Evolutionary conservation across 2,329 filamentous ascomycete genomes (phyloP).

Genomic region (Aspergillus felis): DNA sequence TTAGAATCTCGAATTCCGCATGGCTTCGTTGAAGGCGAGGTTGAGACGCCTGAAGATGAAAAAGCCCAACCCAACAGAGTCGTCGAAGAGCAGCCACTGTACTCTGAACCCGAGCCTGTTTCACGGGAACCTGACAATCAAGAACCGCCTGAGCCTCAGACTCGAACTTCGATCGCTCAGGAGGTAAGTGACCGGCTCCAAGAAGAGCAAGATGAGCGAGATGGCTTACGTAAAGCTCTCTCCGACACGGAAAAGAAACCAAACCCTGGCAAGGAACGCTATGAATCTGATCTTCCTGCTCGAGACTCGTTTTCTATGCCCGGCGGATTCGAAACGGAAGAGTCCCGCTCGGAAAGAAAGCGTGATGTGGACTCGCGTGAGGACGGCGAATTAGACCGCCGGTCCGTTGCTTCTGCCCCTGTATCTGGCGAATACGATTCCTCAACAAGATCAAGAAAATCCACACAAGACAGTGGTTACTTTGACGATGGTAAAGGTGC

Average conservation of each 20-base stretch:
- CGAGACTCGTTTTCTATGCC: background rate
- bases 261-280: background rate
- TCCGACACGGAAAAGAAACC: background rate
- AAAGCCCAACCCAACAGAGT: slow-evolving; percentile 16
- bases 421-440: slow-evolving; percentile 6
- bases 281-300: background rate
- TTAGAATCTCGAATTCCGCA: slow-evolving; percentile 38
- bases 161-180: slow-evolving; percentile 17
- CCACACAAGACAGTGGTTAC: slow-evolving; percentile 19
- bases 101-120: slow-evolving; percentile 18
- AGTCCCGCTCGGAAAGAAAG: background rate
- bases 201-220: slow-evolving; percentile 7
- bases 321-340: background rate
- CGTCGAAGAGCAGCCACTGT: slow-evolving; percentile 15
- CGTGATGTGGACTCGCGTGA: background rate
- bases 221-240: background rate
- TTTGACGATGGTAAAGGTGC: slow-evolving; percentile 18
- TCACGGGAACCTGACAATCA: background rate
- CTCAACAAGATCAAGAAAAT: slow-evolving; percentile 14
- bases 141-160: background rate
- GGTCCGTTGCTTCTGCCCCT: slow-evolving; percentile 19
- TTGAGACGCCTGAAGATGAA: slow-evolving; percentile 42
- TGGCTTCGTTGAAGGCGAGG: slow-evolving; percentile 49
- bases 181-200: slow-evolving; percentile 24
- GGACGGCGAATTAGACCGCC: slow-evolving; percentile 5